Evolutionary conservation across 192 early-diverging fungal species (phyloP).

Genomic region (Dissophora ornata): DNA sequence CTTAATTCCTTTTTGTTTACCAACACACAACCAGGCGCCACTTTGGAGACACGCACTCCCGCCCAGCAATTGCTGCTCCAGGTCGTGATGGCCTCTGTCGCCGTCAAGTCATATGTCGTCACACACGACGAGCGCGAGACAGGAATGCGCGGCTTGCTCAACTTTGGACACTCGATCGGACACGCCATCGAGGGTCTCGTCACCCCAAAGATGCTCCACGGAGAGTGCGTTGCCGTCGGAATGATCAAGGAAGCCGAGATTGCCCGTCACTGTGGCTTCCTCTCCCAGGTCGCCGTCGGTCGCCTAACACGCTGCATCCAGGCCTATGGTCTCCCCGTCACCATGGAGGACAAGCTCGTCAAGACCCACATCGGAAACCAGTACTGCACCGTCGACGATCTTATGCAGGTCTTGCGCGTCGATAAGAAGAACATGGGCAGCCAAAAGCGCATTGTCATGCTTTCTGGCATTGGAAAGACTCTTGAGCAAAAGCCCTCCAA

Average conservation of each 20-base stretch:
- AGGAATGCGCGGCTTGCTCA: slow-evolving; percentile 93
- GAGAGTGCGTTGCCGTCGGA: slow-evolving; percentile 96
- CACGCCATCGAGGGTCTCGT: slow-evolving; percentile 96
- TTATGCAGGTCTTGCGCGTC: slow-evolving; percentile 92
- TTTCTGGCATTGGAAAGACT: slow-evolving; percentile 86
- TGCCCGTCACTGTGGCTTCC: slow-evolving; percentile 85
- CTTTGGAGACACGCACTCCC: slow-evolving; percentile 69
- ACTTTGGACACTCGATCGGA: slow-evolving; percentile 97
- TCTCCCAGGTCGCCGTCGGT: slow-evolving; percentile 88
- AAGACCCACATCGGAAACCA: slow-evolving; percentile 68
- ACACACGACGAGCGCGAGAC: slow-evolving; percentile 95
- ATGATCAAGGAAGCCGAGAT: slow-evolving; percentile 96
- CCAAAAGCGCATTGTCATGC: slow-evolving; percentile 91
- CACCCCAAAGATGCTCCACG: slow-evolving; percentile 90
- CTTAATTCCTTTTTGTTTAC: not conserved
- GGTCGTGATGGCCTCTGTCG: slow-evolving; percentile 88
- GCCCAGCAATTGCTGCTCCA: slow-evolving; percentile 78
- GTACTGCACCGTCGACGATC: slow-evolving; percentile 78
- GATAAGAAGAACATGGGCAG: slow-evolving; percentile 97
- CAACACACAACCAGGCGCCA: slow-evolving; percentile 66
- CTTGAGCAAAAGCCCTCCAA: slow-evolving; percentile 84
- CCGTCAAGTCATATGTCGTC: slow-evolving; percentile 95
- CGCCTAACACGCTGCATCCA: slow-evolving; percentile 85
- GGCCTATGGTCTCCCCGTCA: slow-evolving; percentile 88
- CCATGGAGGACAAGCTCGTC: slow-evolving; percentile 84